Conservation (phyloP, 2,329 filamentous ascomycete species). For the Aspergillus sp. region DNA sequence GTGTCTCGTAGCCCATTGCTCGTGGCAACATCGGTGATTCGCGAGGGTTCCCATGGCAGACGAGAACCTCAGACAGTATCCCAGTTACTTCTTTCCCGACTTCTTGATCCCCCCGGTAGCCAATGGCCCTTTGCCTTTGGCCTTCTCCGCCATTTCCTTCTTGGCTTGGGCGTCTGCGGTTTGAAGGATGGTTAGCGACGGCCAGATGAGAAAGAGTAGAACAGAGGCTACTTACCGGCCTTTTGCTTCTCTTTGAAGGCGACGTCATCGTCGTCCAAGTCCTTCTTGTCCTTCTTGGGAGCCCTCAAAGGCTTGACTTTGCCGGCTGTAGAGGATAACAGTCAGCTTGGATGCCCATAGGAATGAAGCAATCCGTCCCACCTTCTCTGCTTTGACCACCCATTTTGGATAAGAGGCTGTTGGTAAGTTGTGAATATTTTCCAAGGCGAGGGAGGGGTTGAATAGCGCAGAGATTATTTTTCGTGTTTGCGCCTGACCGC, state of each 20-base stretch:
- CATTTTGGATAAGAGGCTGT: constrained; percentile 36
- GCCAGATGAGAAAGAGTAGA: constrained; percentile 6
- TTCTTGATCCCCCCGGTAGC: constrained; percentile 94
- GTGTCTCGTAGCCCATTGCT: constrained; percentile 13
- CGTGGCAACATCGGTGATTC: constrained; percentile 12
- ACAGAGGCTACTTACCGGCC: constrained; percentile 53
- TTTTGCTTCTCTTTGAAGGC: constrained; percentile 76
- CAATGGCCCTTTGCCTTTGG: constrained; percentile 78
- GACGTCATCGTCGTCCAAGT: constrained; percentile 77
- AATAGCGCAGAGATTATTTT: not conserved
- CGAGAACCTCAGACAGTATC: not conserved
- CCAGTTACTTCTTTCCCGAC: constrained; percentile 81
- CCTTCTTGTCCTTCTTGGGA: constrained; percentile 73
- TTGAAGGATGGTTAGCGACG: not conserved
- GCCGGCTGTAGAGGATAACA: constrained; percentile 48
- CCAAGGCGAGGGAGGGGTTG: too few species aligned
- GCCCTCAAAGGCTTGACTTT: constrained; percentile 81
- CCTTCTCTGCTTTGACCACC: constrained; percentile 60
- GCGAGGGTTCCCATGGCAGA: constrained; percentile 1
- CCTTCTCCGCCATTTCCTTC: constrained; percentile 74
- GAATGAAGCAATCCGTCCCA: constrained; percentile 20
- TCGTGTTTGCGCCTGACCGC: constrained; percentile 6
- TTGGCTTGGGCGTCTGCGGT: constrained; percentile 68
- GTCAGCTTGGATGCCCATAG: not conserved
- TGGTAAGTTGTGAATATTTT: constrained; percentile 5